Percentiles rank a stretch among this genome's conserved stretches.
Evolutionary conservation across 2,329 filamentous ascomycete genomes (phyloP).

Genomic region (Fusarium heterosporum): DNA sequence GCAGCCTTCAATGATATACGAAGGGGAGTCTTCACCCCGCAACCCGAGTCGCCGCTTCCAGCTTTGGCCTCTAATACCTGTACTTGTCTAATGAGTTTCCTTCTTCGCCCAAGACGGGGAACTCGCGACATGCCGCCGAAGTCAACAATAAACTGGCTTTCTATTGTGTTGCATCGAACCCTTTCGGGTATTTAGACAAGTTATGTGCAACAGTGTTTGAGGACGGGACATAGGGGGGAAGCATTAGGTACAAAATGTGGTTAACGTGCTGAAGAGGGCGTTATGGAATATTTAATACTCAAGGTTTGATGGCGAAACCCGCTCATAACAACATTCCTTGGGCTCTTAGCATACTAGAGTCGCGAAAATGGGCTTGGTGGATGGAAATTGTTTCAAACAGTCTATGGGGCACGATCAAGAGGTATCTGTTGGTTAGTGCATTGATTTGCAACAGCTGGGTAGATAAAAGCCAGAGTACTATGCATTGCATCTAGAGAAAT

Average conservation of each 20-base stretch:
- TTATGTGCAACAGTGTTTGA: constrained; percentile 13
- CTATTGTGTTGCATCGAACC: constrained; percentile 16
- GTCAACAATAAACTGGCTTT: constrained; percentile 4
- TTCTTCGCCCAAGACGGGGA: neutral
- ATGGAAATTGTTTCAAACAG: constrained; percentile 16
- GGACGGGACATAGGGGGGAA: constrained; percentile 11
- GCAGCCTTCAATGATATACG: constrained; percentile 21
- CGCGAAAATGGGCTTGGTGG: constrained; percentile 12
- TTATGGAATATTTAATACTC: constrained; percentile 2
- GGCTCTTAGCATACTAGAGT: constrained; percentile 12
- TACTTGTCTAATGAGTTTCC: constrained; percentile 13
- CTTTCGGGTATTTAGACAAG: constrained; percentile 12
- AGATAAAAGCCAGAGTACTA: constrained; percentile 8
- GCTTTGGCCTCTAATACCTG: constrained; percentile 17
- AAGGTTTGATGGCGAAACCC: constrained; percentile 17
- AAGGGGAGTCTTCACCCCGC: constrained; percentile 14
- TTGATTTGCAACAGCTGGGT: constrained; percentile 5
- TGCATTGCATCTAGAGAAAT: neutral
- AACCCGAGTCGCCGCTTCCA: constrained; percentile 19
- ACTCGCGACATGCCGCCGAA: constrained; percentile 10
- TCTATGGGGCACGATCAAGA: neutral
- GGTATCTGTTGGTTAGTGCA: constrained; percentile 1
- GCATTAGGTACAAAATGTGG: constrained; percentile 15
- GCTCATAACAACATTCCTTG: constrained; percentile 8
- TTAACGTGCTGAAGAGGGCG: constrained; percentile 9